Evolutionary conservation across 441 rosid genomes (phyloP), one percentile per base, ranked within the genome.

Genomic region (Pelargonium citronellum): DNA sequence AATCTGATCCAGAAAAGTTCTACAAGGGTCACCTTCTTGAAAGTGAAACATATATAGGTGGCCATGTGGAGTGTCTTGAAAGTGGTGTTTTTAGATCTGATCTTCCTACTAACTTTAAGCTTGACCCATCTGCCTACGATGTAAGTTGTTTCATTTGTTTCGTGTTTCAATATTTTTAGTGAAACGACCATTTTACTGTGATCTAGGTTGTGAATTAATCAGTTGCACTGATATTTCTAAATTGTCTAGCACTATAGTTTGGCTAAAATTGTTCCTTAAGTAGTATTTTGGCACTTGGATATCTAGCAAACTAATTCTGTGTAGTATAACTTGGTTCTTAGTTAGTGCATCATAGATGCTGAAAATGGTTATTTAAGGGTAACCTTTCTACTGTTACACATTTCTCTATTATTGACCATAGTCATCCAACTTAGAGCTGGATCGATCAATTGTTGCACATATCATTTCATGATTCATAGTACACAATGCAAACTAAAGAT

Each of bases 21-120:
- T 71, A 90, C 70, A 83, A 83, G 75, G 79, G 70, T 78, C 98
- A 84, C 69, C 97, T 92, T 78, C 98, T 95, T 78, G 98, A 95
- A 82, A 92, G 97, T 70, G 99, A 95, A 85, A 95, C 99, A 30
- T 95, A 95, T 74, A 92, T 92, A 58, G 99, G 99, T 72, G 99
- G 99, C 55, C 98, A 92, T 69, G 99, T 95, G 69, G 99, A 95
- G 78, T 95, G 99, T 83, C 98, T 95, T 72, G 98, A 95, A 83
- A 95, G 97, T 84, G 99, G 99, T n/a, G 99, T 95, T 80, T 95
- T 95, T 79, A 89, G 98, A 83, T 92, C 99, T 57, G 99, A 95
- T 81, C 83, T 95, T 75, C 97, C 96, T 37, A 90, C 98, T 77
- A 83, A 83, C 77, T 95, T 95, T 82, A 95, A 89, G 88, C 97